These are phyloP conservation scores for Luffa aegyptiaca DNA, from an alignment of 306 rosid genomes.

Conservation along the genomic window DNA sequence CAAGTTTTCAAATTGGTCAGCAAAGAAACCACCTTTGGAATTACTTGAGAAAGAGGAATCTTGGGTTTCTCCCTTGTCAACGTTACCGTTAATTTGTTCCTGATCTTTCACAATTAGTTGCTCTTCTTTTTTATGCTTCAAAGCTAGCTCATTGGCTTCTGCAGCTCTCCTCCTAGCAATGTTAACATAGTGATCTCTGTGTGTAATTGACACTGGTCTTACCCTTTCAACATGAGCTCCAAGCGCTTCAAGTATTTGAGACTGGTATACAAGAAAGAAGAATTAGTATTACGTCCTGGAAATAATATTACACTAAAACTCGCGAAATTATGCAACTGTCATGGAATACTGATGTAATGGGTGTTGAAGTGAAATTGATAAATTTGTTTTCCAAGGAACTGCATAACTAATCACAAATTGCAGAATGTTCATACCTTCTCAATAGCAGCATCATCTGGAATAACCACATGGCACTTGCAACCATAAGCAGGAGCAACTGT, in stretches of 20 bases:
- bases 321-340: not conserved
- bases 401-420: not conserved
- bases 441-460: slow-evolving; percentile 90
- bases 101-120: slow-evolving; percentile 21
- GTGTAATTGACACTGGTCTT: slow-evolving; percentile 86
- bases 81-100: slow-evolving; percentile 27
- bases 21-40: slow-evolving; percentile 78
- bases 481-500: slow-evolving; percentile 92
- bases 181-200: slow-evolving; percentile 78
- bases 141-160: slow-evolving; percentile 62
- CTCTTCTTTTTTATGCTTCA: slow-evolving; percentile 19
- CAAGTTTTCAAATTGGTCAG: slow-evolving; percentile 86
- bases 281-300: not conserved
- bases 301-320: not conserved
- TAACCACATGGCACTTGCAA: slow-evolving; percentile 81
- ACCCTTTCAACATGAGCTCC: slow-evolving; percentile 93
- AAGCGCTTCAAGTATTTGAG: slow-evolving; percentile 72
- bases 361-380: not conserved
- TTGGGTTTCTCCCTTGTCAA: slow-evolving; percentile 21
- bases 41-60: slow-evolving; percentile 19
- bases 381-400: not conserved
- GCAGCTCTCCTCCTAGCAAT: slow-evolving; percentile 68
- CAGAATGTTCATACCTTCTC: slow-evolving; percentile 50
- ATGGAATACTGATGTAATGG: not conserved
- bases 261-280: slow-evolving; percentile 27